Conservation (phyloP, 2,329 filamentous ascomycete species). For the Pleoardoris graminearum region DNA sequence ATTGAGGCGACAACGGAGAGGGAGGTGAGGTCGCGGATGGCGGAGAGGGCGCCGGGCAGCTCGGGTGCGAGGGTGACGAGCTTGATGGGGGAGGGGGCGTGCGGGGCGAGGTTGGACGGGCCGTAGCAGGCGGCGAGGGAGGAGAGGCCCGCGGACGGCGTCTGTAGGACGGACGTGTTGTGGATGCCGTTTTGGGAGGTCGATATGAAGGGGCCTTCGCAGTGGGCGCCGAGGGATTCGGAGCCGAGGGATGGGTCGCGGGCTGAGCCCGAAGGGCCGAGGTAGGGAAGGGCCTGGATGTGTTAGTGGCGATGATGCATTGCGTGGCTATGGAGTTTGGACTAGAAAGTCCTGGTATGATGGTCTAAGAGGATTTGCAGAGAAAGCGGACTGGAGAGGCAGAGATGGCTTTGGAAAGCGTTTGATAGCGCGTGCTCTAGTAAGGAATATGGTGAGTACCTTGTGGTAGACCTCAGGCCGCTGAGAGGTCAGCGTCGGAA, state of each 20-base stretch:
- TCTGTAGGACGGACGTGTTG: slow-evolving; percentile 70
- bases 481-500: slow-evolving; percentile 84
- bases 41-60: slow-evolving; percentile 67
- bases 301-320: too few species aligned
- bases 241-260: slow-evolving; percentile 70
- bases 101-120: slow-evolving; percentile 61
- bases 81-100: slow-evolving; percentile 57
- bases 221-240: slow-evolving; percentile 86
- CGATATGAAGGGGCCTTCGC: slow-evolving; percentile 86
- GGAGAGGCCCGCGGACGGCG: slow-evolving; percentile 62
- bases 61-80: slow-evolving; percentile 90
- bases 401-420: slow-evolving; percentile 11
- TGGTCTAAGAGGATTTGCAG: too few species aligned
- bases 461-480: slow-evolving; percentile 79
- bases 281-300: slow-evolving; percentile 67
- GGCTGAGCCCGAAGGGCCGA: slow-evolving; percentile 69
- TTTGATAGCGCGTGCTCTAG: not conserved
- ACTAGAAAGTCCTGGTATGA: not conserved
- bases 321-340: not conserved
- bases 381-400: too few species aligned
- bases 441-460: slow-evolving; percentile 46
- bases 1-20: slow-evolving; percentile 76
- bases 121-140: slow-evolving; percentile 77
- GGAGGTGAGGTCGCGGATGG: slow-evolving; percentile 67
- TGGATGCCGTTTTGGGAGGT: slow-evolving; percentile 86